Evolutionary conservation across 352 stramenopile genomes (phyloP).

Genomic region (Globisporangium lucens): DNA sequence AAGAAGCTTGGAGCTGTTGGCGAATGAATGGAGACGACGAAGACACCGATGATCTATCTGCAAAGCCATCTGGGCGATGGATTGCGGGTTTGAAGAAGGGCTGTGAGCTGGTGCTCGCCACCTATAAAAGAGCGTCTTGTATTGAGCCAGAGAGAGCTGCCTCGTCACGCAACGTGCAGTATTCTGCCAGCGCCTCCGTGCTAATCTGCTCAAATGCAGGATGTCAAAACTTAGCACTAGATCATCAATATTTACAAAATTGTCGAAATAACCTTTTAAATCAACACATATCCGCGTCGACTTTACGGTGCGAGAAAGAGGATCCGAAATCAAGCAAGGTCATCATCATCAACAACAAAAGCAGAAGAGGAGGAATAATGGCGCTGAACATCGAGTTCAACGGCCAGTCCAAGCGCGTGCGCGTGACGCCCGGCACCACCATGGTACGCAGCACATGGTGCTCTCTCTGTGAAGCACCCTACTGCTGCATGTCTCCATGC

Average conservation of each 20-base stretch:
- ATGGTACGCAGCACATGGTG: conserved; percentile 42
- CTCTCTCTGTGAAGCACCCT: neutral
- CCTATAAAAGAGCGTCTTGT: too few species aligned
- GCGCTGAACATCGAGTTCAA: conserved; percentile 75
- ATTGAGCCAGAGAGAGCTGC: too few species aligned
- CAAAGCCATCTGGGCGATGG: too few species aligned
- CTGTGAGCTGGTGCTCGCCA: too few species aligned
- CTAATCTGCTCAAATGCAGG: too few species aligned
- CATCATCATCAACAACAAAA: neutral
- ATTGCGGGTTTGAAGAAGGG: too few species aligned
- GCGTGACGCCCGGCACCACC: conserved; percentile 64
- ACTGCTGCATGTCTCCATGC: neutral
- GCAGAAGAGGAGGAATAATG: conserved; percentile 32
- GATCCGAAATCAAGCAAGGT: neutral
- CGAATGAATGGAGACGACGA: too few species aligned
- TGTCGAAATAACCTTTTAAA: neutral
- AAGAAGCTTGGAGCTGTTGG: too few species aligned
- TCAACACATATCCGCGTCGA: neutral
- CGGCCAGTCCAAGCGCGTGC: conserved; percentile 68
- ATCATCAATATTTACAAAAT: neutral
- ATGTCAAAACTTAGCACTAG: neutral
- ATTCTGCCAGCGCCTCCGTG: too few species aligned
- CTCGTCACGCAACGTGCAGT: too few species aligned
- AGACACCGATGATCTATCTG: too few species aligned
- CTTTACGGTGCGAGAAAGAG: neutral